Evolutionary conservation across 768 basidiomycete genomes (phyloP), one percentile per base, ranked within the genome.

Genomic region (Antrodiella citrinella): DNA sequence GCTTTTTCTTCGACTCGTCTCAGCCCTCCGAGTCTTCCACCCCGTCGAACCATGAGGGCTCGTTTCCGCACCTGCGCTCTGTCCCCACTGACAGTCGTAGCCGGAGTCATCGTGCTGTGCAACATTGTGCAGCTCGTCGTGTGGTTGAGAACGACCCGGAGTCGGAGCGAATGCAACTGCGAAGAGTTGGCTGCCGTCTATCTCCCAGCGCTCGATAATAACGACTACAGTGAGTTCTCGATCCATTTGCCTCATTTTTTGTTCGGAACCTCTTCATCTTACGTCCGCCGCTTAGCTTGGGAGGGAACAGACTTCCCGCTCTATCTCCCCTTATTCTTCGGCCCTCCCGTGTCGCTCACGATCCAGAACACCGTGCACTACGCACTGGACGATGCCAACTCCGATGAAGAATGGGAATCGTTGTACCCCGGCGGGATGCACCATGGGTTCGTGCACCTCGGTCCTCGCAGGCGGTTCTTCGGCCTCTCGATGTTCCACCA

Each of bases 311-410:
- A 59, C 44, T 57, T 54, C 48, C 51, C 54, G 5, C 54, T 52
- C 1, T 54, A 54, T 46, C 50, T 61, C n/a, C 57, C 57, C 4
- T 45, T 61, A n/a, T 51, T 49, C 24, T 40, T 54, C 26, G 57
- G 56, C 18, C 42, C 48, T 10, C 60, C 56, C 40, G 57, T 56
- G 12, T 49, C 49, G 47, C 53, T 58, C 18, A 47, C 52, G 2
- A 25, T 64, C 21, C 67, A 72, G 53, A 66, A 70, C 53, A 63
- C 55, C 48, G 52, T 52, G 9, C 68, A 63, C 25, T 70, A 67
- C 51, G 45, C 56, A 1, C 50, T 68, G 20, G 44, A 50, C 12
- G 56, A 55, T 1, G 41, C 50, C 18, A 53, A 59, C n/a, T 58
- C 67, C 1, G 59, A 62, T 41, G 51, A 50, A 4, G 63, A 68